Evolutionary conservation across 1,139 yeast genomes (phyloP).

Genomic region (Nakaseomyces nivariensis): DNA sequence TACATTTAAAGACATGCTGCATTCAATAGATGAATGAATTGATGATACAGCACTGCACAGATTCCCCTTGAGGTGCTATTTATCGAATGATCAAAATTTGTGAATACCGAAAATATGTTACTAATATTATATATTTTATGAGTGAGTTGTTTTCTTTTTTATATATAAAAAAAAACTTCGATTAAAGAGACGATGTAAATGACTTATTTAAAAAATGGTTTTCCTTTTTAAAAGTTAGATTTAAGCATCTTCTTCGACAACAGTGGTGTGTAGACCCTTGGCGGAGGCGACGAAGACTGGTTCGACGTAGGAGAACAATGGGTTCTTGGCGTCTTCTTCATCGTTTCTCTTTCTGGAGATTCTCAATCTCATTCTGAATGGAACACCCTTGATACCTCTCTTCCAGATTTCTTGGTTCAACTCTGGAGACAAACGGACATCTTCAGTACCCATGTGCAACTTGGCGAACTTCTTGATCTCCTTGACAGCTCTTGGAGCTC

Average conservation of each 20-base stretch:
- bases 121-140: neutral
- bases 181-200: conserved; percentile 4
- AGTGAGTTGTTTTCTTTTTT: neutral
- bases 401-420: conserved; percentile 98
- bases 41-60: too few species aligned
- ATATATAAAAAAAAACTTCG: conserved; percentile 6
- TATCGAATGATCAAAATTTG: neutral
- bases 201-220: neutral
- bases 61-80: too few species aligned
- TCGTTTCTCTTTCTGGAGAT: conserved; percentile 99
- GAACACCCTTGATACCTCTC: conserved; percentile 99
- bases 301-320: conserved; percentile 96
- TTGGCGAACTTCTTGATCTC: conserved; percentile 98
- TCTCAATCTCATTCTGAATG: conserved; percentile 96
- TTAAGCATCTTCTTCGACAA: conserved; percentile 81
- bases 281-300: conserved; percentile 89
- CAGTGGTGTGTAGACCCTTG: conserved; percentile 97
- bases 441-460: conserved; percentile 98
- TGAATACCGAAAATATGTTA: neutral
- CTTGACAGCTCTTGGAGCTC: conserved; percentile 99
- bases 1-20: too few species aligned
- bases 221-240: conserved; percentile 4
- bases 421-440: conserved; percentile 98
- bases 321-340: conserved; percentile 98
- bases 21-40: too few species aligned